Conservation (phyloP, 768 basidiomycete species). For the Termitomyces sp. region DNA sequence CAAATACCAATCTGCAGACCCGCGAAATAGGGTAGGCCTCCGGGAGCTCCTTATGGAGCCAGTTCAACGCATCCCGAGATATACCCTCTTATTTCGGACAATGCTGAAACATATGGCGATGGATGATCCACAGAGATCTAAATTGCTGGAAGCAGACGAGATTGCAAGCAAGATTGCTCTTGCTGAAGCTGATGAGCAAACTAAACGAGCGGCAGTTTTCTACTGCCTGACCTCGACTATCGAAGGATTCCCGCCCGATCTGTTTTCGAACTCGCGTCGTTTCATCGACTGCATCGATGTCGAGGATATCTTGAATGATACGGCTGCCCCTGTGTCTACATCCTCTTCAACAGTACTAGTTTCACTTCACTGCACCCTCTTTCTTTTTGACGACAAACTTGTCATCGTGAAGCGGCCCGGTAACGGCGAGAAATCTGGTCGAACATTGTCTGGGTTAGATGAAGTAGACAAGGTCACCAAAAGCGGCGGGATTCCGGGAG, state of each 20-base stretch:
- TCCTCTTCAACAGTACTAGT: slow-evolving; percentile 34
- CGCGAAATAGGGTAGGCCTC: slow-evolving; percentile 79
- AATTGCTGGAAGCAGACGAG: slow-evolving; percentile 80
- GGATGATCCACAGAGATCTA: slow-evolving; percentile 72
- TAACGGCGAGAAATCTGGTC: slow-evolving; percentile 73
- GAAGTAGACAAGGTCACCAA: slow-evolving; percentile 73
- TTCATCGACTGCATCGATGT: slow-evolving; percentile 94
- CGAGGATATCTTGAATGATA: slow-evolving; percentile 68
- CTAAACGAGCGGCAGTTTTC: slow-evolving; percentile 84
- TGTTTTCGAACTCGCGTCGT: slow-evolving; percentile 86
- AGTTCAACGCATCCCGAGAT: slow-evolving; percentile 92
- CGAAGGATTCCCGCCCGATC: slow-evolving; percentile 84
- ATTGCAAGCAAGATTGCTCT: slow-evolving; percentile 88
- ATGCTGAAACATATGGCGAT: slow-evolving; percentile 90
- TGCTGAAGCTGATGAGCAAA: slow-evolving; percentile 90
- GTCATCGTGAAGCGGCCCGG: slow-evolving; percentile 85
- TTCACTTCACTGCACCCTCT: slow-evolving; percentile 79
- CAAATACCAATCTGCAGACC: slow-evolving; percentile 78
- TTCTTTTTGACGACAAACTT: slow-evolving; percentile 93
- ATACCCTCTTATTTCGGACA: slow-evolving; percentile 86
- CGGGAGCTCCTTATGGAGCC: slow-evolving; percentile 95
- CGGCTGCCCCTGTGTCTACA: slow-evolving; percentile 41
- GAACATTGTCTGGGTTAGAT: slow-evolving; percentile 70
- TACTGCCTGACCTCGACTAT: slow-evolving; percentile 82
- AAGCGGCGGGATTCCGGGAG: slow-evolving; percentile 54